phyloP scores from a whole-genome alignment of 805 yeast genomes.

The Wickerhamiella parazyma region DNA sequence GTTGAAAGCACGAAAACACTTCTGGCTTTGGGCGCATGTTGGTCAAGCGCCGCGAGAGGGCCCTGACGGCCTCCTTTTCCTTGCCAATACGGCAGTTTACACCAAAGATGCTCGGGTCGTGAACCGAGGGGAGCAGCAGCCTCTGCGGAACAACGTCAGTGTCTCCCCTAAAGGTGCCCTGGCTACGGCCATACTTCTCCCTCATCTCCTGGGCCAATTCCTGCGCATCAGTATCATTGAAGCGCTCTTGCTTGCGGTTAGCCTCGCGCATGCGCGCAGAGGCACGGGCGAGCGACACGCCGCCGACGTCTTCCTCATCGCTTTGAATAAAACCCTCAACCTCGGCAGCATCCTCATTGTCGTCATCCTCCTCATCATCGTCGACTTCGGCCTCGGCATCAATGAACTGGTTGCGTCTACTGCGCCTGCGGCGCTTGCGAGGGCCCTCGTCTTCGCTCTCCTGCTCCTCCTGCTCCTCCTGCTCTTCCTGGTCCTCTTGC shows the following conservation, averaged over 20 bases:
- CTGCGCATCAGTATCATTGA: slow-evolving; percentile 91
- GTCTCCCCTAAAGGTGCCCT: slow-evolving; percentile 70
- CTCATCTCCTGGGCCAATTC: slow-evolving; percentile 81
- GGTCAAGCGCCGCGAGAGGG: slow-evolving; percentile 66
- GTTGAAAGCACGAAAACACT: slow-evolving; percentile 79
- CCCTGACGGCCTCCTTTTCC: slow-evolving; percentile 81
- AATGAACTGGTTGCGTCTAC: slow-evolving; percentile 59
- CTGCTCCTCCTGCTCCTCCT: slow-evolving; percentile 32
- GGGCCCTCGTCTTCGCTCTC: slow-evolving; percentile 29
- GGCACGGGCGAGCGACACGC: slow-evolving; percentile 25
- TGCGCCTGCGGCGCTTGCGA: slow-evolving; percentile 30
- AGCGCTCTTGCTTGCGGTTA: slow-evolving; percentile 52
- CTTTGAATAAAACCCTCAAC: slow-evolving; percentile 48
- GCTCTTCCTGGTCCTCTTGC: slow-evolving; percentile 21
- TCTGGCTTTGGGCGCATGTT: slow-evolving; percentile 67
- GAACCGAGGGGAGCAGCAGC: slow-evolving; percentile 83
- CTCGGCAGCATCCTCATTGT: slow-evolving; percentile 80
- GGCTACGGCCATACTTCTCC: slow-evolving; percentile 80
- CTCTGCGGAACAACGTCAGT: slow-evolving; percentile 87
- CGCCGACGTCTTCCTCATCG: slow-evolving; percentile 33
- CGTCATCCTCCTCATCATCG: slow-evolving; percentile 87
- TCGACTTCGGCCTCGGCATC: slow-evolving; percentile 99
- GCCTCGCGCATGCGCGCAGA: slow-evolving; percentile 69
- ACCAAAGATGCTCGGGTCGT: slow-evolving; percentile 94
- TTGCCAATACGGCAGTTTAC: slow-evolving; percentile 84